These are phyloP conservation scores for Podospora australis DNA, from an alignment of 495 filamentous ascomycete species.

Conservation along the genomic window DNA sequence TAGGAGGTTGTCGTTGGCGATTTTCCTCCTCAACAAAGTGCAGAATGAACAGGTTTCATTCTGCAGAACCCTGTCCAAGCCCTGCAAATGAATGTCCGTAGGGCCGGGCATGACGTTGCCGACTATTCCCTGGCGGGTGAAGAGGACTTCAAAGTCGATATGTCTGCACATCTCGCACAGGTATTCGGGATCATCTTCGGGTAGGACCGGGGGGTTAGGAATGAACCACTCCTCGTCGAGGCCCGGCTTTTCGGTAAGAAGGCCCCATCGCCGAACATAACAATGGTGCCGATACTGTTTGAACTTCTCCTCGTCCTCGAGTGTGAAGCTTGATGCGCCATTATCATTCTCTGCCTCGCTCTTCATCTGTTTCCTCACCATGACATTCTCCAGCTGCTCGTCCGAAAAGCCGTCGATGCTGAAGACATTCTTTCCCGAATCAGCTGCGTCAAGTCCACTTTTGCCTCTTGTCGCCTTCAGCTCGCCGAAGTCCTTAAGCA, in stretches of 20 bases:
- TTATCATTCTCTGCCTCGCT: too few relatives aligned
- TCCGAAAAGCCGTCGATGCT: too few relatives aligned
- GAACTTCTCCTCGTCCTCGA: slow-evolving; percentile 1
- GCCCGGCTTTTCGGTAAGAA: background rate
- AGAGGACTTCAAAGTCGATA: slow-evolving; percentile 8
- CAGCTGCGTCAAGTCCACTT: too few relatives aligned
- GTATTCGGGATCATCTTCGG: slow-evolving; percentile 9
- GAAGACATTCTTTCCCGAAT: too few relatives aligned
- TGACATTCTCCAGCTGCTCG: too few relatives aligned
- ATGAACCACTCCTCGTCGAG: slow-evolving; percentile 17
- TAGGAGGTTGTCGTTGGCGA: too few relatives aligned
- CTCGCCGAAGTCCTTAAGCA: too few relatives aligned
- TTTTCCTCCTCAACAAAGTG: too few relatives aligned
- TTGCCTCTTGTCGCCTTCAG: too few relatives aligned
- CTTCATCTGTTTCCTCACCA: too few relatives aligned
- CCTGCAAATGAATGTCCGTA: slow-evolving; percentile 3
- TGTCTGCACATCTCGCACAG: slow-evolving; percentile 17
- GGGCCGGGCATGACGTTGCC: background rate
- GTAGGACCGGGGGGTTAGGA: background rate
- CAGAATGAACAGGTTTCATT: too few relatives aligned
- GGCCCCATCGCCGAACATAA: background rate
- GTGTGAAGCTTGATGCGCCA: too few relatives aligned
- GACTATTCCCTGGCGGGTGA: slow-evolving; percentile 1
- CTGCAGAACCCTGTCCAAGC: background rate
- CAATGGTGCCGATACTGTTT: slow-evolving; percentile 7